A percentile compares a stretch with the other conserved stretches of the same genome.
These are phyloP conservation scores for Zostera marina DNA, from an alignment of 116 monocot genomes.

Conservation along the genomic window DNA sequence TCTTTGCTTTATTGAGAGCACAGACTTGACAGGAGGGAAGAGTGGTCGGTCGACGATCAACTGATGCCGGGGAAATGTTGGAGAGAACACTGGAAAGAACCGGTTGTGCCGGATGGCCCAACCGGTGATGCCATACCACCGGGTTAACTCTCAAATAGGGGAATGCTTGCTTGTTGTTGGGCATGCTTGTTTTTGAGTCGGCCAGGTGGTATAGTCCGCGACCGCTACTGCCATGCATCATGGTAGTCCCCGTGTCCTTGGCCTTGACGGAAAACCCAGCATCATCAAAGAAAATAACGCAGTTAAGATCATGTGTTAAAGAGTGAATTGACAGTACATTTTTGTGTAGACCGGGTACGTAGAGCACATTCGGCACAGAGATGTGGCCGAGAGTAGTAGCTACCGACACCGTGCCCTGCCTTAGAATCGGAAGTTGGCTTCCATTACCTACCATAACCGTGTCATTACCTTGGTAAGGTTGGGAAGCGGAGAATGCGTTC, in stretches of 20 bases:
- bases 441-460: neutral
- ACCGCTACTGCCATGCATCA: neutral
- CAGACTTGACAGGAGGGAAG: no score
- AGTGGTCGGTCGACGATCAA: no score
- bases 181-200: neutral
- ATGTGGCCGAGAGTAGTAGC: neutral
- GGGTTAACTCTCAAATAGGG: no score
- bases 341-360: neutral
- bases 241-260: neutral
- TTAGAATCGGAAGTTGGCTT: neutral
- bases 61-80: no score
- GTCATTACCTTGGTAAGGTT: no score
- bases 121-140: no score
- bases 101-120: no score
- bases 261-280: neutral
- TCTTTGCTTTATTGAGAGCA: neutral
- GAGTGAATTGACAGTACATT: neutral
- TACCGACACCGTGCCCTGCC: neutral
- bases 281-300: neutral
- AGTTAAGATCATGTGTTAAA: neutral
- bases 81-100: no score
- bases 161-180: no score
- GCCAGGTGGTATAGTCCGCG: neutral
- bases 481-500: no score
- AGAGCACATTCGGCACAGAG: neutral